phyloP scores from a whole-genome alignment of 75 land plant genomes.

The Pinus albicaulis region DNA sequence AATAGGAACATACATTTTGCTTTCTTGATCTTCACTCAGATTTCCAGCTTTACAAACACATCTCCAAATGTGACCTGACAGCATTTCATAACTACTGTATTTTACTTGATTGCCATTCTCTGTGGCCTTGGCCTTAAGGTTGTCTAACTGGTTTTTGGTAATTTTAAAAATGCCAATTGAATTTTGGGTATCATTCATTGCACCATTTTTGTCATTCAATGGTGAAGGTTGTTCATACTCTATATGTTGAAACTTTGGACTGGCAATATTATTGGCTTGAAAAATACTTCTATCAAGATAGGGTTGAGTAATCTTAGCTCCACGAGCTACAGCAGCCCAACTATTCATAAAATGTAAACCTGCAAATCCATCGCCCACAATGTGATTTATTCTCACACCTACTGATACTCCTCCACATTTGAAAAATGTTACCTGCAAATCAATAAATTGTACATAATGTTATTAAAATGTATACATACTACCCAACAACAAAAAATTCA shows the following conservation, averaged over 20 bases:
- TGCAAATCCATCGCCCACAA: constrained; percentile 51
- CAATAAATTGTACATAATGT: not conserved
- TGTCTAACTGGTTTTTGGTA: not conserved
- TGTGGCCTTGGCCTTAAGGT: constrained; percentile 19
- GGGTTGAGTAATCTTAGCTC: constrained; percentile 28
- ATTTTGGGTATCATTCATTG: not conserved
- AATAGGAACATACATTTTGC: constrained; percentile 51
- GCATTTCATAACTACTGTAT: constrained; percentile 52
- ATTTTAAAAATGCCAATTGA: not conserved
- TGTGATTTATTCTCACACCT: constrained; percentile 59
- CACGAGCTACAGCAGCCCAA: constrained; percentile 58
- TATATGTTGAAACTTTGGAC: constrained; percentile 41
- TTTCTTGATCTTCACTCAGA: constrained; percentile 28
- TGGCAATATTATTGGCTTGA: constrained; percentile 34
- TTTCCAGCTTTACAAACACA: constrained; percentile 38
- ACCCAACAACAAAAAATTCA: not conserved
- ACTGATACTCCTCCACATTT: constrained; percentile 61
- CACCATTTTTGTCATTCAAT: not conserved
- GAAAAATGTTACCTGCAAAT: constrained; percentile 48
- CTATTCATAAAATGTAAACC: constrained; percentile 60
- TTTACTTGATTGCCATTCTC: not conserved
- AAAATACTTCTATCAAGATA: constrained; percentile 57
- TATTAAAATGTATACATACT: not conserved
- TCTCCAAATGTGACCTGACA: constrained; percentile 62
- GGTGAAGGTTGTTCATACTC: constrained; percentile 48